A percentile compares a stretch with the other conserved stretches of the same genome.
Evolutionary conservation across 306 rosid genomes (phyloP).

Genomic region (Quercus parvula): DNA sequence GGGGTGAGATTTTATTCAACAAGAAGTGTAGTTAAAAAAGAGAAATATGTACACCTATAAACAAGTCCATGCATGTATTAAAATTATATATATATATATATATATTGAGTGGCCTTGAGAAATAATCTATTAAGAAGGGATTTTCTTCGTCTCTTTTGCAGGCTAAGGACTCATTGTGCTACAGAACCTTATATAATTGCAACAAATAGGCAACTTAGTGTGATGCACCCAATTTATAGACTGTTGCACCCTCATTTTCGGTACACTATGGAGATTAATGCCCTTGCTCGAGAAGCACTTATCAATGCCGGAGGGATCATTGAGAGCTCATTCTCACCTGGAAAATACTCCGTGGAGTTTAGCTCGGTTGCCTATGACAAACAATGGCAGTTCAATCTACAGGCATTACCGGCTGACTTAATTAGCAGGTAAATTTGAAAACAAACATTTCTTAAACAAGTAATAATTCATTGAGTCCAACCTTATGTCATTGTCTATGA

Average conservation of each 20-base stretch:
- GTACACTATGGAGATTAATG: slow-evolving; percentile 90
- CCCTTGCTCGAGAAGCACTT: slow-evolving; percentile 65
- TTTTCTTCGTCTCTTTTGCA: slow-evolving; percentile 1
- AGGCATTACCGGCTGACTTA: slow-evolving; percentile 71
- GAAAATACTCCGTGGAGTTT: slow-evolving; percentile 43
- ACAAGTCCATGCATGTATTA: no score
- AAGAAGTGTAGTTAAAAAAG: no score
- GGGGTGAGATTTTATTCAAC: no score
- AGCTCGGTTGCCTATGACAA: slow-evolving; percentile 62
- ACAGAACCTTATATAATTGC: slow-evolving; percentile 87
- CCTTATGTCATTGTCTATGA: no score
- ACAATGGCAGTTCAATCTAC: slow-evolving; percentile 63
- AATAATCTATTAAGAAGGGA: background rate
- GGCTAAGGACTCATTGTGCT: slow-evolving; percentile 79
- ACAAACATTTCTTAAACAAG: background rate
- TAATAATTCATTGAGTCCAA: background rate
- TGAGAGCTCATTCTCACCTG: slow-evolving; percentile 49
- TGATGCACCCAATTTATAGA: slow-evolving; percentile 77
- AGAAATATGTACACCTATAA: no score
- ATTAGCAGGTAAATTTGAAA: slow-evolving; percentile 36
- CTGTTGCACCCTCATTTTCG: slow-evolving; percentile 80
- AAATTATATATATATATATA: no score
- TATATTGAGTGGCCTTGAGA: no score
- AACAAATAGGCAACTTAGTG: slow-evolving; percentile 74
- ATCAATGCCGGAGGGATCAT: slow-evolving; percentile 61